A percentile compares a stretch with the other conserved stretches of the same genome.
phyloP scores from a whole-genome alignment of 139 green algal genomes.

The Mychonastes homosphaera region DNA sequence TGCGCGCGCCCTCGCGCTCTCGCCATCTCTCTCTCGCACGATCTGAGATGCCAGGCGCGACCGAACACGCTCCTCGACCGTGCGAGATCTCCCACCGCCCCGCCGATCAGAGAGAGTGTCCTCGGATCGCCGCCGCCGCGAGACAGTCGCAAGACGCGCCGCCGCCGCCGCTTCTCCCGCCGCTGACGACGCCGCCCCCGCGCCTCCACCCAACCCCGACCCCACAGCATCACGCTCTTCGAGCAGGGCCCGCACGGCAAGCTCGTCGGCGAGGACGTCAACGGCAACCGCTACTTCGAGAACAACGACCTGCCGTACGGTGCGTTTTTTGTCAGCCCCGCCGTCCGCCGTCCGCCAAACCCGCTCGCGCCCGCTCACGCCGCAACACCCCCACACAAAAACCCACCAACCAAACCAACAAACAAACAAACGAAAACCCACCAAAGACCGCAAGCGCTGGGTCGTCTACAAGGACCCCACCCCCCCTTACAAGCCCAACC shows the following conservation, averaged over 20 bases:
- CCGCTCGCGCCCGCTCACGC: not conserved
- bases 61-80: not conserved
- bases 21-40: no score
- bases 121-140: not conserved
- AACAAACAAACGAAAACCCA: no score
- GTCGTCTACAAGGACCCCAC: constrained; percentile 25
- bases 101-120: not conserved
- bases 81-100: constrained; percentile 5
- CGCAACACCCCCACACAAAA: not conserved
- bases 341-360: not conserved
- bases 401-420: not conserved
- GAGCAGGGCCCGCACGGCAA: constrained; percentile 23
- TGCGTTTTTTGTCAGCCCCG: constrained; percentile 7
- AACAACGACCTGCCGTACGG: constrained; percentile 26
- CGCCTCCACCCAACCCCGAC: not conserved
- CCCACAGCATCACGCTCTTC: constrained; percentile 20
- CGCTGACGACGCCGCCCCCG: not conserved
- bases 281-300: constrained; percentile 42
- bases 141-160: not conserved
- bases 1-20: no score
- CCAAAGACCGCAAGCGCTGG: constrained; percentile 44
- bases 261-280: constrained; percentile 29
- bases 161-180: not conserved
- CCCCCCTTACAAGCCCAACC: constrained; percentile 26
- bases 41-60: not conserved